Evolutionary conservation across 2,329 filamentous ascomycete genomes (phyloP), one percentile per base, ranked within the genome.

Genomic region (Nemania sp.): DNA sequence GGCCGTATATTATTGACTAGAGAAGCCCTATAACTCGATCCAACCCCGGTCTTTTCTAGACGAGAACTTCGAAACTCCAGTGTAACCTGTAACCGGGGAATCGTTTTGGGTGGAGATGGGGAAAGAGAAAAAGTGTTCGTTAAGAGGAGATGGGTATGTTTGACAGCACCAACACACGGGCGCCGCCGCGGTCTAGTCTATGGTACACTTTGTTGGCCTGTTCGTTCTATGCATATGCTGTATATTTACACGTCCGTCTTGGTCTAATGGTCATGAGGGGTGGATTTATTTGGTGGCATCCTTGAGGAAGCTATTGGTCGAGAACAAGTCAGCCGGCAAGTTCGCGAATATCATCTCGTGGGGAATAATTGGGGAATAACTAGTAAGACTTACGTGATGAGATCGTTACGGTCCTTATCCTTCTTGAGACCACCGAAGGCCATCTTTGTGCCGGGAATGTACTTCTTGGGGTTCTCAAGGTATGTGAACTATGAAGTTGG

Each of bases 381-480:
- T 33, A n/a, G 28, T 26, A 28, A 60, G 84, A n/a, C 88, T 70
- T 89, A 93, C 88, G 91, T 91, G 86, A 99, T 96, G 71, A 99
- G 83, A 79, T 99, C 93, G 77, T 97, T 96, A 77, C 94, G 86
- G 82, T 97, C 94, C 90, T 97, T 97, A 74, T 86, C 85, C 90
- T 99, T 99, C 92, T 99, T 99, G 73, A 99, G 86, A 77, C 94
- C 94, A 80, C 94, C 94, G 75, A 97, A 99, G 70, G 94, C 94
- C 94, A 99, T 99, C 91, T 97, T 99, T 81, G 94, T 99, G 68
- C 94, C 94, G 68, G 94, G 94, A 65, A 99, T 97, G 86, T 92
- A 99, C 86, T 97, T 97, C 89, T 99, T 99, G 80, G 94, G 94
- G 89, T 97, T 97, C 86, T 99, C 94, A 72, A 99, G 92, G 87